These are phyloP conservation scores for Penicillium steckii DNA, from an alignment of 495 filamentous ascomycete genomes.

Conservation along the genomic window DNA sequence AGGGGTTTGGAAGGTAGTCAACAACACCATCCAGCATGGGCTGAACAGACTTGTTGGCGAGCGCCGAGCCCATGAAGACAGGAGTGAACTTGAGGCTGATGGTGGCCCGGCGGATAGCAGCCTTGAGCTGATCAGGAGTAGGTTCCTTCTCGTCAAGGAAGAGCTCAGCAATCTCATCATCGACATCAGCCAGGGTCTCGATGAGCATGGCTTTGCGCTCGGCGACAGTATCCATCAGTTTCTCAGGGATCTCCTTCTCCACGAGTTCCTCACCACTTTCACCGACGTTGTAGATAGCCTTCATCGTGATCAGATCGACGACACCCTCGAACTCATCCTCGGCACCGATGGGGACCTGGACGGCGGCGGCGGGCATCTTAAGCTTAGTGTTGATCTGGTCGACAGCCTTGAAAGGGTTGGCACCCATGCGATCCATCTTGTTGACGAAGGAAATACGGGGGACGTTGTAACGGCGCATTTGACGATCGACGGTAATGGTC, in stretches of 20 bases:
- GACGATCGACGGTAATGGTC: slow-evolving; percentile 96
- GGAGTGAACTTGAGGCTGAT: slow-evolving; percentile 89
- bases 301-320: slow-evolving; percentile 91
- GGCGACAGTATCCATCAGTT: slow-evolving; percentile 68
- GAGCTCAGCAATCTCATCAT: slow-evolving; percentile 96
- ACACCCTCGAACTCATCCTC: slow-evolving; percentile 95
- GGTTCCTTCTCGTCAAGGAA: slow-evolving; percentile 87
- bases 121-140: slow-evolving; percentile 75
- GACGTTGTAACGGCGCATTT: slow-evolving; percentile 98
- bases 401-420: slow-evolving; percentile 96
- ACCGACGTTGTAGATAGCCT: slow-evolving; percentile 88
- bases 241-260: slow-evolving; percentile 74
- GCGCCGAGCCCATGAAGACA: slow-evolving; percentile 92
- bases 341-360: slow-evolving; percentile 92
- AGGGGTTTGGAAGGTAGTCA: slow-evolving; percentile 93
- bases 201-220: slow-evolving; percentile 84
- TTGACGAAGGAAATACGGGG: slow-evolving; percentile 96
- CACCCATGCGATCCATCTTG: slow-evolving; percentile 99
- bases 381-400: slow-evolving; percentile 97
- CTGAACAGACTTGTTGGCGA: slow-evolving; percentile 94
- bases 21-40: slow-evolving; percentile 97
- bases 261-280: slow-evolving; percentile 68
- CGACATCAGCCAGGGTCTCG: slow-evolving; percentile 94
- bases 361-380: slow-evolving; percentile 84
- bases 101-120: slow-evolving; percentile 86